Base-by-base conservation (phyloP, 192 early-diverging fungal species). In the Coemansia sp. region DNA sequence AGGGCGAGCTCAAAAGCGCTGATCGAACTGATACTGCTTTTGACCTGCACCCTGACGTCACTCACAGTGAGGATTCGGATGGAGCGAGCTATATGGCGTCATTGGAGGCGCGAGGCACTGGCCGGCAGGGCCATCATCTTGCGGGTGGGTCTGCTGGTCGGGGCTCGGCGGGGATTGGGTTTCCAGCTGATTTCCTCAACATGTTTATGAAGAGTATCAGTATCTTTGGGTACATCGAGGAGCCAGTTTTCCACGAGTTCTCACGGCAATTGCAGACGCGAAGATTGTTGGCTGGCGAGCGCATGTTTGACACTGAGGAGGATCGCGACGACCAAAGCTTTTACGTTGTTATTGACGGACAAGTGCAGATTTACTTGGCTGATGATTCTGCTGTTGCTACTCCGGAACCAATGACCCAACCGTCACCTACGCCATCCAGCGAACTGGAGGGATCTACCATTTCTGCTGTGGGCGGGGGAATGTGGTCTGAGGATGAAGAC, bases 161-260 rank as follows among this genome's bases (percentile, higher is more conserved):
- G n/a, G 50, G 61, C n/a, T 39, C 57, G n/a, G 51, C 61, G 1
- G 71, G 67, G 3, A 39, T 66, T 10, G 81, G 76, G 21, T 84
- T 84, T 46, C 81, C 81, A 25, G 74, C 76, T 10, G 77, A 84
- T 37, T 78, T 84, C 59, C 74, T 84, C n/a, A 78, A 60, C 66
- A 84, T 84, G 81, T 84, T 84, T 63, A 78, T 84, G 81, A 78
- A 84, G 70, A 84, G 81, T 62, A 97, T 96, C 78, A 94, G 94
- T 77, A 92, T 97, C 8, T 98, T 99, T 89, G 96, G 96, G 0
- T 98, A 97, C 74, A 87, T 99, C 12, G 98, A 99, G 58, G 86
- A 94, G 67, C 93, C 93, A 1, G 95, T 99, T 7, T 96, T 99
- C 76, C 93, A 94, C 76, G 98, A 99, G 76, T 88, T 99, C 17